Percentiles rank a stretch among this genome's conserved stretches.
Conservation (phyloP, 345 rosid genomes). For the Eucalyptus brandiana region DNA sequence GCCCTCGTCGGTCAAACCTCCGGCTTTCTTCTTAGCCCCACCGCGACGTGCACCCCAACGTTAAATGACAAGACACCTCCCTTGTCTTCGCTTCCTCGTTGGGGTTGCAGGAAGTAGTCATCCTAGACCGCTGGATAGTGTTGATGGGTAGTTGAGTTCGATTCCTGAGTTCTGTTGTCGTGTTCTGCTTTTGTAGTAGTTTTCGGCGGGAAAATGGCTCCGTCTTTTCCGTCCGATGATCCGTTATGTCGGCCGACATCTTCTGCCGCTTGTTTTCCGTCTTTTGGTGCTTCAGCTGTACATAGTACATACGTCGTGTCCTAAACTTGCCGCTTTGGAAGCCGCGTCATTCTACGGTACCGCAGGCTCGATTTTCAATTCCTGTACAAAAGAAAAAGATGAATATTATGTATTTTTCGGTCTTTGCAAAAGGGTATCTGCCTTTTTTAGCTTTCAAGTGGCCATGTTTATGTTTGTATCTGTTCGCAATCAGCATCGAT, state of each 20-base stretch:
- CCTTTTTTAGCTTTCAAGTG: neutral
- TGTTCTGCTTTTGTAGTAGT: neutral
- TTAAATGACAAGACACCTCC: neutral
- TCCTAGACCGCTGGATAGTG: neutral
- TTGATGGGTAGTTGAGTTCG: neutral
- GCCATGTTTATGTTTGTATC: neutral
- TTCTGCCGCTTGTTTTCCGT: neutral
- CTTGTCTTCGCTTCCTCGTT: neutral
- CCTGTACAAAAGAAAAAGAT: neutral
- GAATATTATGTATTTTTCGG: neutral
- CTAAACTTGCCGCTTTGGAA: neutral
- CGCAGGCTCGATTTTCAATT: neutral
- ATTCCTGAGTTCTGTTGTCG: neutral
- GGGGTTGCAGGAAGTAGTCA: neutral
- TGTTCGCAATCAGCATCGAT: neutral
- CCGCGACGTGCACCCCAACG: neutral
- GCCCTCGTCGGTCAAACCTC: neutral
- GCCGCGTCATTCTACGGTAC: neutral
- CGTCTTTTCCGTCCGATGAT: neutral
- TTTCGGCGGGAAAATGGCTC: neutral
- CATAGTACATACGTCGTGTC: neutral
- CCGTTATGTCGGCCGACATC: neutral
- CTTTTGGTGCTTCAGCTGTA: neutral
- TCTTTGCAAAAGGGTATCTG: neutral
- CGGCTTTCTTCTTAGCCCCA: neutral